Percentiles rank a stretch among this genome's conserved stretches.
Evolutionary conservation across 148 eudicot species (phyloP).

Genomic region (Vaccinium macrocarpon): DNA sequence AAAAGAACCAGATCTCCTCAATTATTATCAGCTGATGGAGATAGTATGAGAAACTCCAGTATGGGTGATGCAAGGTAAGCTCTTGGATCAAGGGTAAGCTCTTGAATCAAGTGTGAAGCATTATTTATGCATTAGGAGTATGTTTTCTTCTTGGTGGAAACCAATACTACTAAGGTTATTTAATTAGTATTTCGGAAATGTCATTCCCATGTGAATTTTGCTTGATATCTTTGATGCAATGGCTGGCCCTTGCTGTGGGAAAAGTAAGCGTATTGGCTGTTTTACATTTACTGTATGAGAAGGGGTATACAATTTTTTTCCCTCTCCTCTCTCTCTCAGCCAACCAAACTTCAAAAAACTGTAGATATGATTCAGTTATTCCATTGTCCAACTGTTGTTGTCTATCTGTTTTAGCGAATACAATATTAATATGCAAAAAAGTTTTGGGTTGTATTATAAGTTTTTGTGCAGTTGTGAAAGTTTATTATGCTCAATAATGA

Average conservation of each 20-base stretch:
- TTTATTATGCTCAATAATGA: not conserved
- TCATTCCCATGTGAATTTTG: not conserved
- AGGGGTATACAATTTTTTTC: too few relatives aligned
- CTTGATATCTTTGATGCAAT: not conserved
- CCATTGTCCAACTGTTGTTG: not conserved
- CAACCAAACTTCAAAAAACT: not conserved
- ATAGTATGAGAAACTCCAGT: conserved; percentile 26
- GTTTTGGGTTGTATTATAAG: not conserved
- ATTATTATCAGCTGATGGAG: conserved; percentile 34
- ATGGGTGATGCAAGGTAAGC: conserved; percentile 36
- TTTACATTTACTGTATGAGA: not conserved
- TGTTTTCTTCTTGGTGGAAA: conserved; percentile 1
- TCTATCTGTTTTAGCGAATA: not conserved
- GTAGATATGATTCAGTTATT: not conserved
- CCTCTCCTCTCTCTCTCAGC: not conserved
- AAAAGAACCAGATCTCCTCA: conserved; percentile 47
- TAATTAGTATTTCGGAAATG: not conserved
- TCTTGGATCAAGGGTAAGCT: conserved; percentile 29
- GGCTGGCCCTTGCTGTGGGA: not conserved
- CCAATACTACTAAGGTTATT: not conserved
- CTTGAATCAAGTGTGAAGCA: not conserved
- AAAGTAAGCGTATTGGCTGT: not conserved
- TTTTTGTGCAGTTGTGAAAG: not conserved
- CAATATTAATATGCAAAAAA: not conserved
- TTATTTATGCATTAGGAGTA: not conserved